Percentiles rank a stretch among this genome's conserved stretches.
Evolutionary conservation across 352 stramenopile species (phyloP).

Genomic region (Phytopythium oedochilum): DNA sequence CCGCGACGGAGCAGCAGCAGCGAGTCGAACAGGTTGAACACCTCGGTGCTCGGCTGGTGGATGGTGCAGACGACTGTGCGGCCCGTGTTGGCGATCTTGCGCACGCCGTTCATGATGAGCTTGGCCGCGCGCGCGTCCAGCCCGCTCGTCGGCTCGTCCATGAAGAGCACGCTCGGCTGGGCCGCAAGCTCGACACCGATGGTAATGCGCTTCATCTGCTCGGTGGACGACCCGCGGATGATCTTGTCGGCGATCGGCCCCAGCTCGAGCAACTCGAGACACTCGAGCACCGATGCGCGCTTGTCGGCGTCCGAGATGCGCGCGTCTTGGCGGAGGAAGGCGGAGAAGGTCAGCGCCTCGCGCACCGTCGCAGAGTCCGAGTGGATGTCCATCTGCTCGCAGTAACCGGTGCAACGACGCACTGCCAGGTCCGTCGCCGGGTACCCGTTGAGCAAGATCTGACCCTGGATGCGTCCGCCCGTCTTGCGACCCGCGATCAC

Average conservation of each 20-base stretch:
- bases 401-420: constrained; percentile 39
- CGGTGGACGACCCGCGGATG: constrained; percentile 28
- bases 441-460: constrained; percentile 86
- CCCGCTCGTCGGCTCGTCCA: constrained; percentile 54
- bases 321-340: constrained; percentile 53
- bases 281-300: constrained; percentile 25
- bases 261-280: constrained; percentile 23
- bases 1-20: constrained; percentile 77
- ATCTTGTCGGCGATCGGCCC: constrained; percentile 16
- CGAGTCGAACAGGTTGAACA: constrained; percentile 74
- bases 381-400: constrained; percentile 89
- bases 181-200: constrained; percentile 65
- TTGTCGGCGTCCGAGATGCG: constrained; percentile 23
- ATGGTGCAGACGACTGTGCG: constrained; percentile 83
- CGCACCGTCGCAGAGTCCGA: constrained; percentile 78
- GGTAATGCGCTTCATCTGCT: constrained; percentile 44
- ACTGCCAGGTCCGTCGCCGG: constrained; percentile 25
- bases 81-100: constrained; percentile 57
- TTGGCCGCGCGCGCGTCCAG: constrained; percentile 71
- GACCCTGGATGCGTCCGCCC: constrained; percentile 69
- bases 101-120: constrained; percentile 61
- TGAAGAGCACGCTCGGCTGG: constrained; percentile 68
- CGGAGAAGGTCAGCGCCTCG: constrained; percentile 86
- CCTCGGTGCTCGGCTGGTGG: constrained; percentile 70
- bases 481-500: constrained; percentile 89